Conservation (phyloP, 345 rosid species). For the Hevea brasiliensis region DNA sequence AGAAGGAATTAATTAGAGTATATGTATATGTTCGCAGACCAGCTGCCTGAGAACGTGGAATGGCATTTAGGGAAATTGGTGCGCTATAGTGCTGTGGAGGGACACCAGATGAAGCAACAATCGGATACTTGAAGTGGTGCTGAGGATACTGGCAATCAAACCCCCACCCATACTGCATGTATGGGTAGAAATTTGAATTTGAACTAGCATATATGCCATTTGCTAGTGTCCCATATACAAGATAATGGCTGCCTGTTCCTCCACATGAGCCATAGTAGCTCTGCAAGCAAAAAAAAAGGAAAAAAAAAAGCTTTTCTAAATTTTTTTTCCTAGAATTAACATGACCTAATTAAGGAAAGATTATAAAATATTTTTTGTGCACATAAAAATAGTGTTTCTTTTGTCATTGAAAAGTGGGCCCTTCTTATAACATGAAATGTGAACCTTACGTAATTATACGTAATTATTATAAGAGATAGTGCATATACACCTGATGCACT, state of each 20-base stretch:
- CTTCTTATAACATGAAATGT: no score
- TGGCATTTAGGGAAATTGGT: not conserved
- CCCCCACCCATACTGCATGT: slow-evolving; percentile 7
- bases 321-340: no score
- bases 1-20: no score
- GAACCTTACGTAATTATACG: no score
- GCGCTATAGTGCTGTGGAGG: slow-evolving; percentile 1
- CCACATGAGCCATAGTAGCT: slow-evolving; percentile 14
- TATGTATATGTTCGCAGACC: not conserved
- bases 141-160: slow-evolving; percentile 21
- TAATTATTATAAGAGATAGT: no score
- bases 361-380: no score
- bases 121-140: slow-evolving; percentile 8
- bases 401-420: no score
- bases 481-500: no score
- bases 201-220: not conserved
- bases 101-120: not conserved
- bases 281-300: not conserved
- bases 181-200: slow-evolving; percentile 10
- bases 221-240: slow-evolving; percentile 1
- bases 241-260: slow-evolving; percentile 8
- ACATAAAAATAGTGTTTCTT: no score
- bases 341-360: not conserved
- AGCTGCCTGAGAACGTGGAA: not conserved
- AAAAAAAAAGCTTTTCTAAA: no score